Conservation (phyloP, 164 flowering plant genomes). For the Piper betle region DNA sequence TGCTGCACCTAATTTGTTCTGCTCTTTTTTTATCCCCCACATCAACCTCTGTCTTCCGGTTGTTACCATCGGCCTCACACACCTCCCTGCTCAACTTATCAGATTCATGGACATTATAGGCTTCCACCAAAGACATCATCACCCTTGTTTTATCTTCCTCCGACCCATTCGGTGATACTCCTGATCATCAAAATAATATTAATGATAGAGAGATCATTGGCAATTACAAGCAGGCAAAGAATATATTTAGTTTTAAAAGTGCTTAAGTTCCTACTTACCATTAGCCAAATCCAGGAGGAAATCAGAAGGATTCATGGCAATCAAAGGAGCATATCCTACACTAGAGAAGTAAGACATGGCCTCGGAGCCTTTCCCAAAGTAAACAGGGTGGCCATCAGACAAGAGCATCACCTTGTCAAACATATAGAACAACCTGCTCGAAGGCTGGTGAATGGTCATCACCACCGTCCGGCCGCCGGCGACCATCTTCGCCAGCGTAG, state of each 20-base stretch:
- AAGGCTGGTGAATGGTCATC: slow-evolving; percentile 79
- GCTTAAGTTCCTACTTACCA: slow-evolving; percentile 26
- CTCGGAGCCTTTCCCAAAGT: slow-evolving; percentile 44
- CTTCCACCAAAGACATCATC: slow-evolving; percentile 2
- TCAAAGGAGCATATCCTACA: slow-evolving; percentile 37
- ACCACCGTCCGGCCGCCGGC: slow-evolving; percentile 49
- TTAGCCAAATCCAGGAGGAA: slow-evolving; percentile 74
- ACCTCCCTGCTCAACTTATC: slow-evolving; percentile 1
- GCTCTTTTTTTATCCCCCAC: background rate
- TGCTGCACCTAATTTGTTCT: slow-evolving; percentile 26
- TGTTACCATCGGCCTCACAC: background rate
- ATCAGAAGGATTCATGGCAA: slow-evolving; percentile 72
- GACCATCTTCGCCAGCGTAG: slow-evolving; percentile 42
- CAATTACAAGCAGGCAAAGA: background rate
- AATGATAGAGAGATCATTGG: background rate
- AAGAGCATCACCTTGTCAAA: slow-evolving; percentile 57
- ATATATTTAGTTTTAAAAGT: no score
- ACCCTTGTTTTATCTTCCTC: background rate
- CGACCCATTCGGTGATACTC: slow-evolving; percentile 1
- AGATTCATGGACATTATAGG: slow-evolving; percentile 1
- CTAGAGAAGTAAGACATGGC: slow-evolving; percentile 55
- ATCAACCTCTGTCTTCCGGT: background rate
- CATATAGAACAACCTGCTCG: slow-evolving; percentile 61
- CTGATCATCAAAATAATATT: background rate
- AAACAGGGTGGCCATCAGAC: slow-evolving; percentile 54